These are phyloP conservation scores for Strobilomyces echinocephalus DNA, from an alignment of 768 basidiomycete species.

Conservation along the genomic window DNA sequence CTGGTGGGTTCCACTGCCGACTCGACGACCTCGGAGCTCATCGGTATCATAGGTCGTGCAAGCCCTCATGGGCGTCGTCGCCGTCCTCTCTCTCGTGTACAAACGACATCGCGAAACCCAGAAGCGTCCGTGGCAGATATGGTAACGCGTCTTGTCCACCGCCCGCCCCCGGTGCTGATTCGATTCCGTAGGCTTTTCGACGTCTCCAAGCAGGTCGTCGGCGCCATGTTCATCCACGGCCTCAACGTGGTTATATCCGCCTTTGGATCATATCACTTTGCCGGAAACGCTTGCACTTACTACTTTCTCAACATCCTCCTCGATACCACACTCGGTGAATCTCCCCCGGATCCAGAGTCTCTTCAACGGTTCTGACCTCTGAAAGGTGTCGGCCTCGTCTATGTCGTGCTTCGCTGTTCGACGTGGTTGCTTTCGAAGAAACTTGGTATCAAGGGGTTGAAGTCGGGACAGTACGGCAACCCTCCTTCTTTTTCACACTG, in stretches of 20 bases:
- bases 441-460: constrained; percentile 67
- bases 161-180: neutral
- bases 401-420: constrained; percentile 59
- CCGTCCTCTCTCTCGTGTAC: constrained; percentile 79
- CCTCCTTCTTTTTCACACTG: constrained; percentile 75
- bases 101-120: constrained; percentile 85
- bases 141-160: constrained; percentile 46
- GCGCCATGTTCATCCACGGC: constrained; percentile 77
- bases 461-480: constrained; percentile 83
- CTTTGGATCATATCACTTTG: constrained; percentile 61
- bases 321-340: constrained; percentile 68
- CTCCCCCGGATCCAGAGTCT: neutral
- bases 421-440: constrained; percentile 63
- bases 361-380: constrained; percentile 6
- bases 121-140: constrained; percentile 89
- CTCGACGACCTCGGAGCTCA: no score
- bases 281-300: constrained; percentile 82
- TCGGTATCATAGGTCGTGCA: constrained; percentile 90
- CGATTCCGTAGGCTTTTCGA: constrained; percentile 71
- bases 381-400: constrained; percentile 75
- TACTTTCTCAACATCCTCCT: constrained; percentile 93
- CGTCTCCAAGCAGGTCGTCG: constrained; percentile 87
- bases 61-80: constrained; percentile 83
- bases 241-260: constrained; percentile 77
- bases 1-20: constrained; percentile 30